Evolutionary conservation across 1,284 basidiomycete species (phyloP).

Genomic region (Thecaphora thlaspeos): DNA sequence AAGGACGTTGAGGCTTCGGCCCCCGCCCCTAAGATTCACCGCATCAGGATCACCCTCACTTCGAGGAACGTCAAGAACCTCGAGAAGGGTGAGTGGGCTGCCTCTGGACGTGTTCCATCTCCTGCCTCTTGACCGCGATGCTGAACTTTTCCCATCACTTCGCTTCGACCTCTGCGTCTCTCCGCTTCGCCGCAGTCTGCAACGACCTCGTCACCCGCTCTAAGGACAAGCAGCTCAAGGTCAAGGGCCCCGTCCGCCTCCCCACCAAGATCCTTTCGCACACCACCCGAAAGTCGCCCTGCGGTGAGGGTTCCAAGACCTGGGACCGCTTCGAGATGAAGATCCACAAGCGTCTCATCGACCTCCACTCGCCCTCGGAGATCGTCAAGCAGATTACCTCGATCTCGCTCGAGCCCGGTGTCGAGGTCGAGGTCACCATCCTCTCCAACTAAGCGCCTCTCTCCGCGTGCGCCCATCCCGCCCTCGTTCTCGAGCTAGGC

Average conservation of each 20-base stretch:
- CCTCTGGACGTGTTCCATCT: too few relatives aligned
- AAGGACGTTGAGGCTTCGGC: slow-evolving; percentile 74
- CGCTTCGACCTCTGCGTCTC: not conserved
- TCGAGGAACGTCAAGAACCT: slow-evolving; percentile 97
- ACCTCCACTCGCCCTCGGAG: slow-evolving; percentile 96
- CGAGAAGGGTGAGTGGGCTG: slow-evolving; percentile 79
- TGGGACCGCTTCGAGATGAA: slow-evolving; percentile 99
- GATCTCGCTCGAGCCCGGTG: slow-evolving; percentile 97
- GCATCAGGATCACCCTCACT: slow-evolving; percentile 98
- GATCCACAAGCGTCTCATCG: slow-evolving; percentile 99
- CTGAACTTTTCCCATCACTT: not conserved
- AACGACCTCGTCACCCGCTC: slow-evolving; percentile 94
- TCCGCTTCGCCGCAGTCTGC: slow-evolving; percentile 69
- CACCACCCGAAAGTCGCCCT: slow-evolving; percentile 74
- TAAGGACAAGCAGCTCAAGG: slow-evolving; percentile 99
- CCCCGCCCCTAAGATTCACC: slow-evolving; percentile 90
- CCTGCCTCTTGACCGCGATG: too few relatives aligned
- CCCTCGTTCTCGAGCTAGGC: too few relatives aligned
- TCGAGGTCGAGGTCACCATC: slow-evolving; percentile 99
- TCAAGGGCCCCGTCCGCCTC: slow-evolving; percentile 98
- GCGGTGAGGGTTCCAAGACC: slow-evolving; percentile 99
- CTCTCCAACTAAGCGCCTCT: slow-evolving; percentile 62
- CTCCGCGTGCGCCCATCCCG: too few relatives aligned
- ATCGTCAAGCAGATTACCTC: slow-evolving; percentile 99
- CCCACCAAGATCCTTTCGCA: slow-evolving; percentile 98